Conservation (phyloP, 768 basidiomycete species). For the Chiua virens region DNA sequence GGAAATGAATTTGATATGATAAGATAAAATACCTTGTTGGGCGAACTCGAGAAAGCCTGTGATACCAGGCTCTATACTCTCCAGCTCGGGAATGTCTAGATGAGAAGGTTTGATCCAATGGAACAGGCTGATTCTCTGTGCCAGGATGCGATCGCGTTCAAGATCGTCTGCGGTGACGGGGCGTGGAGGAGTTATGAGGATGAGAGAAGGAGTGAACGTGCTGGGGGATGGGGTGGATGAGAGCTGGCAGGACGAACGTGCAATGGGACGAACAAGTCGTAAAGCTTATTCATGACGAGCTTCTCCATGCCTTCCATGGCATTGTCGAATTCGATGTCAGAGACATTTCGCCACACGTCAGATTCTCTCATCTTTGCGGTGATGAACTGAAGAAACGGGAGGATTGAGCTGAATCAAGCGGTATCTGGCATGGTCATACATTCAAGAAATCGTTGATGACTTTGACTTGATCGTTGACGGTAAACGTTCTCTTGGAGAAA, state of each 20-base stretch:
- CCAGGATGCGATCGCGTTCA: conserved; percentile 89
- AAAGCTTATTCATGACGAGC: conserved; percentile 96
- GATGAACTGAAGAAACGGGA: conserved; percentile 67
- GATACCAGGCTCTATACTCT: conserved; percentile 45
- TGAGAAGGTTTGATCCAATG: conserved; percentile 88
- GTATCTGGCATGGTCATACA: conserved; percentile 39
- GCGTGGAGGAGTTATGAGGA: conserved; percentile 60
- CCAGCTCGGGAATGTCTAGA: conserved; percentile 83
- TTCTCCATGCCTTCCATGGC: conserved; percentile 99
- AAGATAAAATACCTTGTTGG: conserved; percentile 65
- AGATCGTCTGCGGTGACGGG: conserved; percentile 92
- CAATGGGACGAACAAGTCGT: conserved; percentile 77
- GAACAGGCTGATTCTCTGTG: conserved; percentile 88
- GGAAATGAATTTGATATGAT: neutral
- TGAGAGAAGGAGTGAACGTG: conserved; percentile 89
- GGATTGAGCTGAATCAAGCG: conserved; percentile 9
- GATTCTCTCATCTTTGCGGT: conserved; percentile 79
- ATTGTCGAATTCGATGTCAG: conserved; percentile 89
- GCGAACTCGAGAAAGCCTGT: conserved; percentile 88
- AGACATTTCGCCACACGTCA: conserved; percentile 79
- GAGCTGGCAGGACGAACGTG: neutral
- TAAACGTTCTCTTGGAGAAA: conserved; percentile 89
- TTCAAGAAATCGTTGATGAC: conserved; percentile 92
- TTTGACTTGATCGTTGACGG: conserved; percentile 91
- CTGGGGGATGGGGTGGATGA: conserved; percentile 40